A percentile compares a stretch with the other conserved stretches of the same genome.
These are phyloP conservation scores for Schwanniomyces pseudopolymorphus DNA, from an alignment of 805 yeast genomes.

Conservation along the genomic window DNA sequence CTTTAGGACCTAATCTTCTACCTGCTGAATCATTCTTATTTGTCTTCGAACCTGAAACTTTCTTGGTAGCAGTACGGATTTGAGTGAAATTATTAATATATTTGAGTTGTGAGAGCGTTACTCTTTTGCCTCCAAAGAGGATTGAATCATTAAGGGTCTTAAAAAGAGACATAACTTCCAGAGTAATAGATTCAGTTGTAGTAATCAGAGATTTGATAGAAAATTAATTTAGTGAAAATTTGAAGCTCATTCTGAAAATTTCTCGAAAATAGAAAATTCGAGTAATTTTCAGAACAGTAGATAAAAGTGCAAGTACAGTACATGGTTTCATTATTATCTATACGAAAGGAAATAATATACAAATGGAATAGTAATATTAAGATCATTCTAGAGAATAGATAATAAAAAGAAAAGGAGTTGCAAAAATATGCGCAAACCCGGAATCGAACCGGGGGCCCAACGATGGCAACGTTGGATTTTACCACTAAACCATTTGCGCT, in stretches of 20 bases:
- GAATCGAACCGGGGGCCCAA: slow-evolving; percentile 16
- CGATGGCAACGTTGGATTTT: slow-evolving; percentile 16
- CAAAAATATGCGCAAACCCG: slow-evolving; percentile 13
- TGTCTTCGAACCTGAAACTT: slow-evolving; percentile 93
- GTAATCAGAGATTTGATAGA: background rate
- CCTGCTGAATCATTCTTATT: slow-evolving; percentile 94
- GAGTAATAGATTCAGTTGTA: background rate
- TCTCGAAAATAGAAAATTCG: background rate
- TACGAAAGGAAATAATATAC: no score
- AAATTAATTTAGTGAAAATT: slow-evolving; percentile 1
- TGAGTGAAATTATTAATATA: slow-evolving; percentile 19
- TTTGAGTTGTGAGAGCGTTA: background rate
- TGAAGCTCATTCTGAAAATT: slow-evolving; percentile 2
- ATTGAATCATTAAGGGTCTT: background rate
- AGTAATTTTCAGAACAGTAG: background rate
- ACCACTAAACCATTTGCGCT: slow-evolving; percentile 15
- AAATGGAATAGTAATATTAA: slow-evolving; percentile 1
- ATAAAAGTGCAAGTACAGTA: no score
- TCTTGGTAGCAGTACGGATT: slow-evolving; percentile 89
- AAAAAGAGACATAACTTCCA: slow-evolving; percentile 2
- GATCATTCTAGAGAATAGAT: background rate
- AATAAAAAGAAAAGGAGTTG: background rate
- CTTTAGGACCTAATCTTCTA: slow-evolving; percentile 89
- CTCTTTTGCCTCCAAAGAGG: background rate
- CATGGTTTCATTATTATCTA: no score